phyloP scores from a whole-genome alignment of 2,329 filamentous ascomycete genomes.

The Myotisia sp. region DNA sequence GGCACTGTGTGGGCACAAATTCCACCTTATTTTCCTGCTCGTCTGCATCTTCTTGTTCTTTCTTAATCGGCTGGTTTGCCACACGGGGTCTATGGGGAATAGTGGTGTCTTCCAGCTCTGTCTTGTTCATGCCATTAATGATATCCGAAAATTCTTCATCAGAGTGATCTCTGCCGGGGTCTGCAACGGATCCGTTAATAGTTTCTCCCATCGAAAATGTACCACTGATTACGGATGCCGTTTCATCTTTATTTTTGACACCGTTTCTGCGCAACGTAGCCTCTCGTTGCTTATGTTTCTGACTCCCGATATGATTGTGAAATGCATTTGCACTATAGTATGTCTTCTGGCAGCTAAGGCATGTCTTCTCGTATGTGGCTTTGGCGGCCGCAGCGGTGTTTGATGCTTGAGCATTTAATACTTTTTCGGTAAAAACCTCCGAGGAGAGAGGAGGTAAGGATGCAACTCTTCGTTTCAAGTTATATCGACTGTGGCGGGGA shows the following conservation, averaged over 20 bases:
- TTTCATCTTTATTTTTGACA: conserved; percentile 46
- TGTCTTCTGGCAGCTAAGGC: conserved; percentile 70
- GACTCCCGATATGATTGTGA: conserved; percentile 78
- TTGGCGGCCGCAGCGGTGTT: conserved; percentile 74
- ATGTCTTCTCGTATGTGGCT: conserved; percentile 74
- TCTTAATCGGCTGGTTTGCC: conserved; percentile 27
- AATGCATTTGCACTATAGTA: conserved; percentile 97
- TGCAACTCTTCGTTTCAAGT: conserved; percentile 60
- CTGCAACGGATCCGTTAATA: conserved; percentile 28
- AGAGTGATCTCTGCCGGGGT: conserved; percentile 27
- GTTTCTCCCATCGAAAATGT: conserved; percentile 84
- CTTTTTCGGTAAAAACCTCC: conserved; percentile 89
- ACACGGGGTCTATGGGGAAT: conserved; percentile 27
- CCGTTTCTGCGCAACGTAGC: conserved; percentile 34
- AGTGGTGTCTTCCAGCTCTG: conserved; percentile 39
- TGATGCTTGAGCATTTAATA: conserved; percentile 74
- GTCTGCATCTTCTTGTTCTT: conserved; percentile 27
- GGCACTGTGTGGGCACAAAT: conserved; percentile 41
- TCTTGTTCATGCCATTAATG: conserved; percentile 59
- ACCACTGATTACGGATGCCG: conserved; percentile 63
- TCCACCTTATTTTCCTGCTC: conserved; percentile 32
- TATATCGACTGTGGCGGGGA: conserved; percentile 59
- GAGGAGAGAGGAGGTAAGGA: conserved; percentile 64
- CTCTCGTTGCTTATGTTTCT: conserved; percentile 68
- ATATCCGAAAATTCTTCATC: conserved; percentile 62